Evolutionary conservation across 805 yeast genomes (phyloP), one percentile per base, ranked within the genome.

Genomic region (Lipomyces sp.): DNA sequence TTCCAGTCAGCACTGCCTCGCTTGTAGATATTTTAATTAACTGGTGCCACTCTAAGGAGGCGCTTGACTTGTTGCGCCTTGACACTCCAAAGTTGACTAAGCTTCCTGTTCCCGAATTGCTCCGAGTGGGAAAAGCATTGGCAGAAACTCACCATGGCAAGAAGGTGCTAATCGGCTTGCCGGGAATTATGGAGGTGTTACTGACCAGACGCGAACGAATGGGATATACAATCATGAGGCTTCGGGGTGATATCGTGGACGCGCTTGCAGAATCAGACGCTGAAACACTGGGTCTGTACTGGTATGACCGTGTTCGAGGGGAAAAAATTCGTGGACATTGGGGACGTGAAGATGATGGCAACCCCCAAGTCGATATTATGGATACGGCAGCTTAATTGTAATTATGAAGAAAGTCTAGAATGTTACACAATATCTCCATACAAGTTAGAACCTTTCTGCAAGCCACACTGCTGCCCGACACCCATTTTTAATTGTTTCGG

Each of bases 401-500:
- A 18, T 15, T 29, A 39, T 57, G 34, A 30, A 24, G 45, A 24
- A 13, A 45, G n/a, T 15, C 18, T 42, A 42, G 48, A 15, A 42
- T 10, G 3, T 7, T 24, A 57, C 30, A 34, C 5, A 24, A 55
- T 61, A 33, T 13, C 53, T 50, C 11, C 37, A 18, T 39, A 18
- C 58, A 33, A 24, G 2, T 32, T 62, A 94, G 2, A 92, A 78
- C 71, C 96, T 83, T 77, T 94, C 97, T 13, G 98, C 98, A 0
- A 92, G 82, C 88, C 89, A 88, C 60, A 95, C 91, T 6, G 99
- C 98, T n/a, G 85, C 89, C 73, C 85, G 84, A 76, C 98, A 93
- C 1, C 93, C 86, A 59, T 82, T 75, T 76, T 93, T 94, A 71
- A 95, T 92, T 4, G 88, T 86, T 76, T 94, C 98, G 0, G 98